Evolutionary conservation across 139 green algal genomes (phyloP).

Genomic region (Chlorella sp.): DNA sequence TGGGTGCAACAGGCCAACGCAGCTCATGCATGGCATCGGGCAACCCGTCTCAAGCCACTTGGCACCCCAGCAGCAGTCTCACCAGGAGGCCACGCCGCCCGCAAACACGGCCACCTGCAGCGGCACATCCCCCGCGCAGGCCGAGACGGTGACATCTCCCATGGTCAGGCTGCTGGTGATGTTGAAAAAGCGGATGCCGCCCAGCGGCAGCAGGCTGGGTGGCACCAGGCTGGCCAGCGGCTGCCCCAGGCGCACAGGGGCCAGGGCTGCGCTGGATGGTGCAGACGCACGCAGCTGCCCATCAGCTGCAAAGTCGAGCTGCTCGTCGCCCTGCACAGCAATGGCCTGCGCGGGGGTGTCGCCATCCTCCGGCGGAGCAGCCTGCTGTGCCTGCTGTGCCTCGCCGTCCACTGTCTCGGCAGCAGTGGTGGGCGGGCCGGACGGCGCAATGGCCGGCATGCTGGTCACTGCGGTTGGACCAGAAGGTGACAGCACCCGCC

Average conservation of each 20-base stretch:
- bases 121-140: not conserved
- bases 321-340: not conserved
- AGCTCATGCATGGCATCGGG: no score
- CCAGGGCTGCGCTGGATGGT: not conserved
- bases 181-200: not conserved
- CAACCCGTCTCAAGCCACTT: no score
- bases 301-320: not conserved
- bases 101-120: conserved; percentile 12
- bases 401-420: no score
- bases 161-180: not conserved
- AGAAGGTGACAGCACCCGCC: not conserved
- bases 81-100: not conserved
- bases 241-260: not conserved
- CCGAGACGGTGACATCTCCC: not conserved
- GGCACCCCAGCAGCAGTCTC: no score
- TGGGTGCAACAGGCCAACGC: no score
- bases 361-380: not conserved
- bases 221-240: not conserved
- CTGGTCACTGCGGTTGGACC: not conserved
- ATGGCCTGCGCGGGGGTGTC: not conserved
- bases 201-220: not conserved
- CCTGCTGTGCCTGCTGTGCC: no score
- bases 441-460: not conserved
- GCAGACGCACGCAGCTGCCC: not conserved
- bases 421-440: not conserved